Conservation (phyloP, 2,329 filamentous ascomycete species). For the Hortaea werneckii region DNA sequence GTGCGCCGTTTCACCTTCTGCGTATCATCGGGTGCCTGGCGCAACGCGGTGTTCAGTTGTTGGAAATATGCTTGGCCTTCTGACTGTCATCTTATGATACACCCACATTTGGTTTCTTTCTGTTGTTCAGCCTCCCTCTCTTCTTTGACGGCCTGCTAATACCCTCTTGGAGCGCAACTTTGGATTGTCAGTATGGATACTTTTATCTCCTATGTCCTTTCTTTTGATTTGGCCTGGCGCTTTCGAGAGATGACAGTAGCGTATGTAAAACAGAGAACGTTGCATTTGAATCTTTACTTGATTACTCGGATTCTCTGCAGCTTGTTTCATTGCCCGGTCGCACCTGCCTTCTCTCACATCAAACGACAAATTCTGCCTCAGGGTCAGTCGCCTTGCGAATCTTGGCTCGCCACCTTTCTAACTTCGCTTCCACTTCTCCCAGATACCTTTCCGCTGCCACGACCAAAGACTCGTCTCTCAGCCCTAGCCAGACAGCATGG, state of each 20-base stretch:
- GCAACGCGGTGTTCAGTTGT: background rate
- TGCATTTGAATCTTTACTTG: too few species aligned
- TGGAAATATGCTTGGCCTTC: background rate
- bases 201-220: background rate
- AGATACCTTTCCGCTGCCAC: too few species aligned
- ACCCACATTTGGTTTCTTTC: background rate
- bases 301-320: too few species aligned
- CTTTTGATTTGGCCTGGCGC: background rate
- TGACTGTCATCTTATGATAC: background rate
- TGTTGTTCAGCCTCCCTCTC: background rate
- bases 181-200: background rate
- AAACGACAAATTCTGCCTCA: too few species aligned
- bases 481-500: constrained; percentile 43
- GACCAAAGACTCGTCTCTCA: too few species aligned
- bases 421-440: too few species aligned
- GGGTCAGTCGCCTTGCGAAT: too few species aligned
- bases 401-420: too few species aligned
- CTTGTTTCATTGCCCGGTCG: too few species aligned
- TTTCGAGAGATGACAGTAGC: too few species aligned
- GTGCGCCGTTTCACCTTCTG: background rate
- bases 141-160: background rate
- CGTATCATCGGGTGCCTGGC: background rate
- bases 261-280: too few species aligned
- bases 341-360: too few species aligned
- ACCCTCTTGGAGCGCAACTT: background rate